phyloP scores from a whole-genome alignment of 1,139 yeast genomes.

The Blastobotrys elegans region DNA sequence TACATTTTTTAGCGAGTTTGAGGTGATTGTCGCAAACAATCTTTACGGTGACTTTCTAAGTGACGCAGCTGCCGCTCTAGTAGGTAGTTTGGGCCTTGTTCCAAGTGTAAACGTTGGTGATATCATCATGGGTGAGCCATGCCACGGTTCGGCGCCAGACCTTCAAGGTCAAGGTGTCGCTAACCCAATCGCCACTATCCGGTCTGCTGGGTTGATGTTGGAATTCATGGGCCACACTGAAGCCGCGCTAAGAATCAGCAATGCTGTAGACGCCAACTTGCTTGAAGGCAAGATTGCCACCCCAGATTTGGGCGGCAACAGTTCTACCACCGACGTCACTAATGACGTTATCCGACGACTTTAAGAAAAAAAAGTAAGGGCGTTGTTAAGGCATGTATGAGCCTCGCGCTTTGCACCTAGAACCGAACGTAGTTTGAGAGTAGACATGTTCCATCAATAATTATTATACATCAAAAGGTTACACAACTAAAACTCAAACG shows the following conservation, averaged over 20 bases:
- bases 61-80: conserved; percentile 99
- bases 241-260: conserved; percentile 88
- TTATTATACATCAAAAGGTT: no score
- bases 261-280: conserved; percentile 92
- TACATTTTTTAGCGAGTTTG: no score
- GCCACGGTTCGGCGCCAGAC: conserved; percentile 99
- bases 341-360: conserved; percentile 67
- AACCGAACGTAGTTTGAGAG: no score
- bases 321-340: conserved; percentile 80
- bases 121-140: conserved; percentile 98
- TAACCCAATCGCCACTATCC: conserved; percentile 95
- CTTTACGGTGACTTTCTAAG: conserved; percentile 94
- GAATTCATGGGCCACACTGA: conserved; percentile 90
- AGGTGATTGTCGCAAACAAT: conserved; percentile 97
- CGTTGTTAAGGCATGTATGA: no score
- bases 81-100: conserved; percentile 96
- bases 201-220: conserved; percentile 95
- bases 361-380: conserved; percentile 22
- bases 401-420: no score
- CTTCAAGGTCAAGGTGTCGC: conserved; percentile 93
- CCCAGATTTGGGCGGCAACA: conserved; percentile 90
- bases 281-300: conserved; percentile 76
- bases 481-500: no score
- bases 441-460: no score
- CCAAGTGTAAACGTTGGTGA: conserved; percentile 99